phyloP scores from a whole-genome alignment of 129 eudicot genomes.

The Saposhnikovia divaricata region DNA sequence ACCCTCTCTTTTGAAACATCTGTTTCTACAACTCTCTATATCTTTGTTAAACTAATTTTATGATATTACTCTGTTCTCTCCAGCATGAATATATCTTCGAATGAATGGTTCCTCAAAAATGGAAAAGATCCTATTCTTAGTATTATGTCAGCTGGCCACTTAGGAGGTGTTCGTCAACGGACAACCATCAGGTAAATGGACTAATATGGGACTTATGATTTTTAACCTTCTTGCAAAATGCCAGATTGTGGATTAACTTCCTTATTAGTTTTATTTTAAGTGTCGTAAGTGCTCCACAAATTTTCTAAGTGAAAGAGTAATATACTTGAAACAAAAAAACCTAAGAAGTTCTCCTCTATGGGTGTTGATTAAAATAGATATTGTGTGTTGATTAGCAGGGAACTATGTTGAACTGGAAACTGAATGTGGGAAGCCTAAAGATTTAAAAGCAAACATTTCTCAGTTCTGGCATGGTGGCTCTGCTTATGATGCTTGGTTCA shows the following conservation, averaged over 20 bases:
- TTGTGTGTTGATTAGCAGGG: conserved; percentile 34
- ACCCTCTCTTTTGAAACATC: no score
- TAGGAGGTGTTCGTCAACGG: conserved; percentile 20
- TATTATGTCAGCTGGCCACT: conserved; percentile 46
- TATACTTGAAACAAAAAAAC: no score
- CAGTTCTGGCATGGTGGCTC: no score
- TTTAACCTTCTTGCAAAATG: background rate
- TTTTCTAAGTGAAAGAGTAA: background rate
- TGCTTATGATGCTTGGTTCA: conserved; percentile 94
- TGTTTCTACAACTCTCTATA: background rate
- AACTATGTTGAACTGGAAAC: conserved; percentile 90
- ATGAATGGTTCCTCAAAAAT: conserved; percentile 60
- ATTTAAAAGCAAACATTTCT: conserved; percentile 52
- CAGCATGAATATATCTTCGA: conserved; percentile 52
- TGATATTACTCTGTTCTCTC: background rate
- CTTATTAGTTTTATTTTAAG: background rate
- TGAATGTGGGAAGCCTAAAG: conserved; percentile 48
- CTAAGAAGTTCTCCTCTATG: background rate
- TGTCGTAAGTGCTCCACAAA: background rate
- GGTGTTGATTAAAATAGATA: no score
- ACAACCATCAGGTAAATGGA: conserved; percentile 27
- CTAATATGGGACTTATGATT: background rate
- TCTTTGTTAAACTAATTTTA: background rate
- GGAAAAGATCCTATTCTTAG: conserved; percentile 39
- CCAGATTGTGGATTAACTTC: background rate